Base-by-base conservation (phyloP, 2,329 filamentous ascomycete species). In the Aspergillus pseudotamarii region DNA sequence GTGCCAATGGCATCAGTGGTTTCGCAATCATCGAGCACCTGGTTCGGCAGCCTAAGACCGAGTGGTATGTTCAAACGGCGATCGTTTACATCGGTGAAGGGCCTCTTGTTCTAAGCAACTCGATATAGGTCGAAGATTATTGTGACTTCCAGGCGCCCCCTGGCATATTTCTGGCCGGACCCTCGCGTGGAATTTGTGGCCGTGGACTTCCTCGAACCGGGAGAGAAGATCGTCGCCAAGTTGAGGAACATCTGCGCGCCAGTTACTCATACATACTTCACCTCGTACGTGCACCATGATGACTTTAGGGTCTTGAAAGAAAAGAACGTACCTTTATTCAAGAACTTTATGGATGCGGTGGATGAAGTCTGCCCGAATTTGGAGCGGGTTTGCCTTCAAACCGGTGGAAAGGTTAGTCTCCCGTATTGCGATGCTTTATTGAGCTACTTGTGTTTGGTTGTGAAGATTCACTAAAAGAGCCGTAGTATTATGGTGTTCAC, bases 1-100 rank as follows among this genome's bases (percentile, higher is more conserved):
- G 75, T 34, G 69, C 68, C 16, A 78, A 77, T 64, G 76, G 77
- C 28, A 75, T 78, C 46, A 75, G 67, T 50, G 77, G 77, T 8
- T 64, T 66, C 56, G 73, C 75, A 1, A 71, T 79, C 19, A 62
- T 78, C 19, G 75, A 79, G 60, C 68, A 78, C 48, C 64, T 79
- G 6, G 64, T 70, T n/a, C 61, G 68, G 6, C 64, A 64, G 14
- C 70, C 73, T 0, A 68, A 72, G 30, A 26, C 11, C 1, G 61
- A 63, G 21, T 63, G 61, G 61, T 63, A 56, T 2, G 38, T 41
- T n/a, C 11, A 9, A 6, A 5, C 21, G 19, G 11, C 16, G 36
- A 8, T 30, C 4, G 23, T 4, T 19, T 19, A 3, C 8, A 28
- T 14, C 3, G 1, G 4, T 1, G 26, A 45, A 19, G 8, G 5